Evolutionary conservation across 768 basidiomycete genomes (phyloP).

Genomic region (Tricholoma hemisulphureum): DNA sequence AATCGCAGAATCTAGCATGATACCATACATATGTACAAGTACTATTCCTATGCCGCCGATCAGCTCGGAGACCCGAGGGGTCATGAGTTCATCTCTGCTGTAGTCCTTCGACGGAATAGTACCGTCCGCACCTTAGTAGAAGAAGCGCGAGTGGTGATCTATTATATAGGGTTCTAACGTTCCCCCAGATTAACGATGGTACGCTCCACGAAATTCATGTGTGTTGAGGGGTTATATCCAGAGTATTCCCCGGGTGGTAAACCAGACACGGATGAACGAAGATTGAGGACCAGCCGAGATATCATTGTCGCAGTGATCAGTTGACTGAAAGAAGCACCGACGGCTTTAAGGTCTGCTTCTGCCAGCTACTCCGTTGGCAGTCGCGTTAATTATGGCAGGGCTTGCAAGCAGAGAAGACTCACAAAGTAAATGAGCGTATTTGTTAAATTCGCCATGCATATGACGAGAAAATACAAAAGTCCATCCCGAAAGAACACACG

Average conservation of each 20-base stretch:
- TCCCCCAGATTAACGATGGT: background rate
- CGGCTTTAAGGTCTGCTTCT: constrained; percentile 25
- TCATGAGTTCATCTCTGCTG: too few relatives aligned
- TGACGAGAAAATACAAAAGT: constrained; percentile 25
- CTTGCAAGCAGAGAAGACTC: constrained; percentile 2
- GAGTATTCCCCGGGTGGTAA: background rate
- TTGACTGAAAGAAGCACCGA: constrained; percentile 33
- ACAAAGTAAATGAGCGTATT: constrained; percentile 29
- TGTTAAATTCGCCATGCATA: constrained; percentile 25
- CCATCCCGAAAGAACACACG: constrained; percentile 26
- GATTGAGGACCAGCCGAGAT: constrained; percentile 30
- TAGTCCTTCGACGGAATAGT: background rate
- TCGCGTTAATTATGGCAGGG: background rate
- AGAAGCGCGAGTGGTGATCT: background rate
- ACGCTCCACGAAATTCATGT: background rate
- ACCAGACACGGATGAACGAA: constrained; percentile 15
- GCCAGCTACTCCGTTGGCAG: constrained; percentile 16
- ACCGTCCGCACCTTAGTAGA: background rate
- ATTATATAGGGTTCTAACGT: background rate
- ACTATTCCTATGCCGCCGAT: too few relatives aligned
- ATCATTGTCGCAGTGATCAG: constrained; percentile 29
- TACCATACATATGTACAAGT: too few relatives aligned
- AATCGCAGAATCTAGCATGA: too few relatives aligned
- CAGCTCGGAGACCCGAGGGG: too few relatives aligned
- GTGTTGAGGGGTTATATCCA: background rate